Base-by-base conservation (phyloP, 1,284 basidiomycete genomes). In the Pseudomicrostroma phylloplanum region DNA sequence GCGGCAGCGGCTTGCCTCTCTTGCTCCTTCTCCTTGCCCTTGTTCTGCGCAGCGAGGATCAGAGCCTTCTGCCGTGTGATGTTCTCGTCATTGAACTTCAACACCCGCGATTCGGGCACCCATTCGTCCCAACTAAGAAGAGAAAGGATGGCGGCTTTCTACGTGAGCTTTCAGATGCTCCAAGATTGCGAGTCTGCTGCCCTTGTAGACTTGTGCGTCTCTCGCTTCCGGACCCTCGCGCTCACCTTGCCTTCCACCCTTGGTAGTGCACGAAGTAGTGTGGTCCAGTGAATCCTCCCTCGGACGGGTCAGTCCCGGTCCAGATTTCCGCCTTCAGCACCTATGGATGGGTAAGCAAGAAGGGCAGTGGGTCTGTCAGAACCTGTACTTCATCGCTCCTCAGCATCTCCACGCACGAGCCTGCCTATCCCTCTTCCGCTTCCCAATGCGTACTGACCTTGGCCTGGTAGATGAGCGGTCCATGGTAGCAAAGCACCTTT, bases 261-360 rank as follows among this genome's bases (percentile, higher is more conserved):
- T 96, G 93, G 84, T 99, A 99, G 81, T 99, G 96, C 25, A 99
- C 93, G 67, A 90, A 88, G 80, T 91, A 98, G 73, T 96, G 90
- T 6, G 87, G 86, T 1, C 92, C 92, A 0, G 85, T 81, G 51
- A 23, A 54, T 6, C 82, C 80, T 2, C 89, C 88, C 0, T 60
- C 61, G 49, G 86, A 83, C 7, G 88, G 86, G 59, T 85, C 87
- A 2, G 83, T 82, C 71, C 89, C 88, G 61, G 88, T 86, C 83
- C 87, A 89, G 57, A 83, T 85, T 74, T 90, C 87, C 1, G 85
- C 83, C 77, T 93, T 89, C 67, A 96, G 85, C 15, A 98, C 84
- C 84, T 85, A 67, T 39, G 21, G 17, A 39, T 17, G 26, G 11
- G 21, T 13, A 41, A 8, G 54, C 39, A 51, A 48, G 2, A 56